Evolutionary conservation across 169 alveolate genomes (phyloP).

Genomic region (Blepharisma undulans): DNA sequence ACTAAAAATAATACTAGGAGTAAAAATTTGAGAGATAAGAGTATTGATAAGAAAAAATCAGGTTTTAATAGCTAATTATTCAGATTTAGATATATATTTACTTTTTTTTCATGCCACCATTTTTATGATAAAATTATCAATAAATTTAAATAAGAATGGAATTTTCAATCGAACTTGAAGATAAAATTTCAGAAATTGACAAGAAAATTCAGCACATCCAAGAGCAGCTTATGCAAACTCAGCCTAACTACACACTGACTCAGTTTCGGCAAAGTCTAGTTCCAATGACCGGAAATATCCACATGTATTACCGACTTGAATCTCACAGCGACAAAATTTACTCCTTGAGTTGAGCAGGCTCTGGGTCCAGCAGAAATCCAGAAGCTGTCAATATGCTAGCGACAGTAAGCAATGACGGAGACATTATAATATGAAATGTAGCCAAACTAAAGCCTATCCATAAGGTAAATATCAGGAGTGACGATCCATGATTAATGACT

Average conservation of each 20-base stretch:
- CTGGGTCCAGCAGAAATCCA: conserved; percentile 31
- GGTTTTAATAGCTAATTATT: too few relatives aligned
- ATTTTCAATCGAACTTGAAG: background rate
- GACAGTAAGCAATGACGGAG: conserved; percentile 19
- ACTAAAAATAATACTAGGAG: too few relatives aligned
- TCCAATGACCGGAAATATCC: background rate
- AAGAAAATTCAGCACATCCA: background rate
- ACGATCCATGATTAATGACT: conserved; percentile 34
- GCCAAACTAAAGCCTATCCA: background rate
- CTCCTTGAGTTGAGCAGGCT: conserved; percentile 5
- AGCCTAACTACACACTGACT: background rate
- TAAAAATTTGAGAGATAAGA: too few relatives aligned
- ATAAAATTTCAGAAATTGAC: background rate
- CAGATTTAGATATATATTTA: too few relatives aligned
- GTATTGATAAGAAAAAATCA: too few relatives aligned
- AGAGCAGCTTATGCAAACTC: background rate
- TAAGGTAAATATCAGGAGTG: background rate
- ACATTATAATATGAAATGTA: background rate
- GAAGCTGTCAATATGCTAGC: conserved; percentile 1
- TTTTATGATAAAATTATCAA: too few relatives aligned
- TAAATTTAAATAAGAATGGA: too few relatives aligned
- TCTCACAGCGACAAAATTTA: background rate
- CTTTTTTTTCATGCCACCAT: too few relatives aligned
- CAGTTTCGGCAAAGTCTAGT: background rate
- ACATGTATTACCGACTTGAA: background rate